Conservation (phyloP, 2,329 filamentous ascomycete genomes). For the Chrysoporthe puriensis region DNA sequence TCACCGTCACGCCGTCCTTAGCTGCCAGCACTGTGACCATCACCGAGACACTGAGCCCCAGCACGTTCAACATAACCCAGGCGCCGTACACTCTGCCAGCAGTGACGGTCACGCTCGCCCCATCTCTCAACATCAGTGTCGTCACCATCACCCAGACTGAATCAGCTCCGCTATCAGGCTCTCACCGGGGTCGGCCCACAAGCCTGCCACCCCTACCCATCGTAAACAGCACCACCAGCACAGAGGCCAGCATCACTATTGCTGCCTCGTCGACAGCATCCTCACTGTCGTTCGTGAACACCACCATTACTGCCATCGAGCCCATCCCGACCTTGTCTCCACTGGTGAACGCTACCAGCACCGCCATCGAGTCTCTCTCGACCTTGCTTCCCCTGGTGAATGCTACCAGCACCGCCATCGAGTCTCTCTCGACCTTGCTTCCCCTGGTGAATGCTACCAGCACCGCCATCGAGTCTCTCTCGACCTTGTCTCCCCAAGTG, state of each 20-base stretch:
- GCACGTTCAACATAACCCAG: background rate
- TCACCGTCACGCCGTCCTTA: background rate
- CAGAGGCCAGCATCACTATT: background rate
- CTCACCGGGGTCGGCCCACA: background rate
- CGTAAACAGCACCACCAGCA: background rate
- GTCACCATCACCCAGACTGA: background rate
- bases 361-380: background rate
- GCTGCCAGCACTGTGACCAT: background rate
- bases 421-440: background rate
- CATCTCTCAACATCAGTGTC: too few relatives aligned
- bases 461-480: background rate
- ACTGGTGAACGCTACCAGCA: background rate
- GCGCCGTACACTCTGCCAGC: background rate
- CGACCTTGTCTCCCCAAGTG: background rate
- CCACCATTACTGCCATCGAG: background rate
- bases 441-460: background rate
- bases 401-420: background rate
- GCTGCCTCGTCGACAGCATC: background rate
- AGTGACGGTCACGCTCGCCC: too few relatives aligned
- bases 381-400: background rate
- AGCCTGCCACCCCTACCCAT: background rate
- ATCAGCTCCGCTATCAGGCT: background rate
- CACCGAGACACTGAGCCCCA: background rate
- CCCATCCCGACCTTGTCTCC: background rate
- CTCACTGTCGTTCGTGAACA: background rate